Percentiles rank a stretch among this genome's conserved stretches.
These are phyloP conservation scores for Cladosporium sp. DNA, from an alignment of 2,329 filamentous ascomycete genomes.

Conservation along the genomic window DNA sequence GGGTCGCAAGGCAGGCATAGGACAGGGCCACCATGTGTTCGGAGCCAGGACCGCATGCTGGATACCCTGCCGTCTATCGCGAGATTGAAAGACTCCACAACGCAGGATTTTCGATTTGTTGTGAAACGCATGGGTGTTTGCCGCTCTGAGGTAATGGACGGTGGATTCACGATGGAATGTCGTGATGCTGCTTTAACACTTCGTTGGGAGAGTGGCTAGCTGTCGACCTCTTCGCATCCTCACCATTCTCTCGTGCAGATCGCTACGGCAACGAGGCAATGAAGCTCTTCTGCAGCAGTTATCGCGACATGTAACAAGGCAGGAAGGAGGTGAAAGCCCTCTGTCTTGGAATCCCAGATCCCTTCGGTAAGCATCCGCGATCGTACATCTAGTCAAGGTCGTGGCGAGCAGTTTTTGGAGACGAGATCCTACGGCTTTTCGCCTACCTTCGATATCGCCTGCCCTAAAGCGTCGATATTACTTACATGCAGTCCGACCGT, in stretches of 20 bases:
- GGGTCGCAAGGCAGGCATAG: background rate
- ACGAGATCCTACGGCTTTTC: background rate
- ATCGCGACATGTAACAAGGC: background rate
- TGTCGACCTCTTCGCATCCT: background rate
- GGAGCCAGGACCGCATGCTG: background rate
- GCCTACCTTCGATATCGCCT: background rate
- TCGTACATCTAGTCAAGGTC: background rate
- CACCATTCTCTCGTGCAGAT: background rate
- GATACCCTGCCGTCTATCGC: background rate
- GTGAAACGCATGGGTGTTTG: constrained; percentile 2
- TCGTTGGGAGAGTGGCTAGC: background rate
- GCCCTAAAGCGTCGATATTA: background rate
- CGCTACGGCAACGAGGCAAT: background rate
- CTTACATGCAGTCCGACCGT: background rate
- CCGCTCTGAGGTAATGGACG: constrained; percentile 2
- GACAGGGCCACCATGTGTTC: background rate
- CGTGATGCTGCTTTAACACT: background rate
- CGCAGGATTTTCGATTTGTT: background rate
- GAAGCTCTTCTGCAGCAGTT: background rate
- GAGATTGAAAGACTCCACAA: constrained; percentile 1
- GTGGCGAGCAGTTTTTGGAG: background rate
- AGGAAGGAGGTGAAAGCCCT: background rate
- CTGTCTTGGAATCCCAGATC: background rate
- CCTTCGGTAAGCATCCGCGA: background rate
- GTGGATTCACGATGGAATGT: background rate